Percentiles rank a stretch among this genome's conserved stretches.
Evolutionary conservation across 2,329 filamentous ascomycete species (phyloP).

Genomic region (Sporothrix inflata): DNA sequence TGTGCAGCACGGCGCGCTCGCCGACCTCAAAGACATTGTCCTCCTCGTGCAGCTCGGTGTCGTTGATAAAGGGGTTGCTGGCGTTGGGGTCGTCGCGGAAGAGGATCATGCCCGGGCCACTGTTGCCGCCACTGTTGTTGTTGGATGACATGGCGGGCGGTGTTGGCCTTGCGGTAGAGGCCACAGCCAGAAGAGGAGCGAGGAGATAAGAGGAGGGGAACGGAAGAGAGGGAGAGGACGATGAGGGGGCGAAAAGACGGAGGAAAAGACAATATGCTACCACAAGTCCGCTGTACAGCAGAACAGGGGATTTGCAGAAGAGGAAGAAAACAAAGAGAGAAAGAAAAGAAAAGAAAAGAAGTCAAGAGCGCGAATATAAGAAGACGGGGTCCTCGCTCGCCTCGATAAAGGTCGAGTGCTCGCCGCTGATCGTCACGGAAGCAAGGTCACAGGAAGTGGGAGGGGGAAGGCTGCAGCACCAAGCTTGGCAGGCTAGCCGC

Average conservation of each 20-base stretch:
- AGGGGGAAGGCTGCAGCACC: conserved; percentile 13
- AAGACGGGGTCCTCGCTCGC: not conserved
- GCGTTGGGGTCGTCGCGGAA: conserved; percentile 36
- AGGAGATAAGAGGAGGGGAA: too few relatives aligned
- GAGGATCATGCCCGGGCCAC: conserved; percentile 25
- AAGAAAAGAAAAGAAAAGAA: not conserved
- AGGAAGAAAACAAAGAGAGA: not conserved
- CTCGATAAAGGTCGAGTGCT: not conserved
- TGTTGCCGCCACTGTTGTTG: conserved; percentile 1
- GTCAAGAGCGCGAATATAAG: not conserved
- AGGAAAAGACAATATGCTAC: not conserved
- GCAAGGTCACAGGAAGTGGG: not conserved
- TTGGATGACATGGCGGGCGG: conserved; percentile 25
- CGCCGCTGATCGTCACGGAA: conserved; percentile 16
- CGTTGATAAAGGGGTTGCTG: conserved; percentile 43
- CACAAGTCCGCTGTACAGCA: conserved; percentile 6
- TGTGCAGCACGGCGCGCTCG: conserved; percentile 51
- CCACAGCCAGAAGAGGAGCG: too few relatives aligned
- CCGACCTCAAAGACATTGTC: conserved; percentile 46
- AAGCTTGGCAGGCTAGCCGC: conserved; percentile 1
- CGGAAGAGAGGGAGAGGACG: not conserved
- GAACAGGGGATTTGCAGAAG: conserved; percentile 5
- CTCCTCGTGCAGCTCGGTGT: conserved; percentile 45
- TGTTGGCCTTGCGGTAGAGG: too few relatives aligned
- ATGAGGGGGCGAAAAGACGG: not conserved